Evolutionary conservation across 1,284 basidiomycete species (phyloP).

Genomic region (Leccinum insolens): DNA sequence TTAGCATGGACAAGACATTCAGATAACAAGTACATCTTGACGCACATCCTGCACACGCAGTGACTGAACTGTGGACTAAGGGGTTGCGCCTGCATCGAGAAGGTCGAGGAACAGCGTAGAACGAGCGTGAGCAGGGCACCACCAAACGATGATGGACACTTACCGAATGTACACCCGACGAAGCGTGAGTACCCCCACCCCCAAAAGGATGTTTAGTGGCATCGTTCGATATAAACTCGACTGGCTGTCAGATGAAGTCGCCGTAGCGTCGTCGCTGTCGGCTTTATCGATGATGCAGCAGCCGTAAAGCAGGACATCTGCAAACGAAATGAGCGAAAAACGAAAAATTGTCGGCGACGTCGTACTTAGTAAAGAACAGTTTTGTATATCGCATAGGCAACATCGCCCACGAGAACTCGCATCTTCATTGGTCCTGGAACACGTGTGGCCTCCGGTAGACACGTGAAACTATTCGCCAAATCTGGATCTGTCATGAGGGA

Average conservation of each 20-base stretch:
- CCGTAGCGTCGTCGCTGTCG: conserved; percentile 30
- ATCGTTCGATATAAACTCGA: conserved; percentile 28
- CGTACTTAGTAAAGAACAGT: conserved; percentile 84
- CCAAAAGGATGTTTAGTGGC: too few species aligned
- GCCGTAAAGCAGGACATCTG: conserved; percentile 70
- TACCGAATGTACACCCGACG: too few species aligned
- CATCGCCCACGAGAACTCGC: conserved; percentile 72
- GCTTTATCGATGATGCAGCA: conserved; percentile 23
- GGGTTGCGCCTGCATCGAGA: too few species aligned
- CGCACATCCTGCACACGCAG: too few species aligned
- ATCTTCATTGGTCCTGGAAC: conserved; percentile 49
- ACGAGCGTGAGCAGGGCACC: too few species aligned
- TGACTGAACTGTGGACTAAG: too few species aligned
- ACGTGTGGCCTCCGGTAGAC: background rate
- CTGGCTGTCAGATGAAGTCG: conserved; percentile 40
- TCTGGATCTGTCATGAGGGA: conserved; percentile 22
- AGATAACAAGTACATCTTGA: too few species aligned
- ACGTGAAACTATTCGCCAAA: background rate
- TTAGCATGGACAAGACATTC: too few species aligned
- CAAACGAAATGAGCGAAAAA: conserved; percentile 5
- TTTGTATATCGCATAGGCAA: conserved; percentile 82
- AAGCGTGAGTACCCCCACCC: too few species aligned
- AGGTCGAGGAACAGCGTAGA: too few species aligned
- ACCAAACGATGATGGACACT: too few species aligned
- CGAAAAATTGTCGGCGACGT: conserved; percentile 1